Evolutionary conservation across 2,329 filamentous ascomycete species (phyloP), one percentile per base, ranked within the genome.

Genomic region (Lecanosticta acicola): DNA sequence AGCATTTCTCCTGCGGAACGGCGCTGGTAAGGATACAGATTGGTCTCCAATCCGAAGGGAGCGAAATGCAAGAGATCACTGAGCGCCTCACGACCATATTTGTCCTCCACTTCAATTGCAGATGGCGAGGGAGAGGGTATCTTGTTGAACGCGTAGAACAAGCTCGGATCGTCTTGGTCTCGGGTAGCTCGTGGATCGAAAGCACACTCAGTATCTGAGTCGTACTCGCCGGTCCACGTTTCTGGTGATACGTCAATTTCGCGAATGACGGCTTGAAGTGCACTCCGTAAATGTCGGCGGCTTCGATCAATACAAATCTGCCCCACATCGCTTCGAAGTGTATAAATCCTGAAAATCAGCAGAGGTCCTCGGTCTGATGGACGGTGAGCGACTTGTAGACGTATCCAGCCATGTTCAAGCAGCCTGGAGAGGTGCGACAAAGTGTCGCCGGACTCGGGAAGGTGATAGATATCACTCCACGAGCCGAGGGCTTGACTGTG

Each of bases 1-100:
- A 95, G 68, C 89, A 97, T 96, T 20, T 84, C 64, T 3, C 86
- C 87, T 0, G 85, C 84, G 1, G 89, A 91, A 36, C 84, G 78
- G 41, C 83, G 77, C 63, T 97, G 91, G 57, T 94, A 94, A 0
- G 78, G 75, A 61, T 93, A 86, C 0, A 96, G 70, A 0, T 68
- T 68, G 0, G 87, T 86, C 11, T 65, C 76, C 3, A 90, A 63
- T 7, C 11, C 24, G 24, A 29, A 5, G 5, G 24, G 7, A 29
- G 7, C 5, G 0, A 84, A 84, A 34, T 45, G 19, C 20, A 46
- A 8, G 18, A 50, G 47, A 43, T 50, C 43, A 19, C 46, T 43
- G 13, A 50, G 76, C 0, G 77, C 74, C 19, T 75, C 68, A 39
- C 71, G 72, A 1, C 73, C 68, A 47, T 80, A 74, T 0, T 66